Conservation (phyloP, 2,329 filamentous ascomycete genomes). For the Aaosphaeria arxii region DNA sequence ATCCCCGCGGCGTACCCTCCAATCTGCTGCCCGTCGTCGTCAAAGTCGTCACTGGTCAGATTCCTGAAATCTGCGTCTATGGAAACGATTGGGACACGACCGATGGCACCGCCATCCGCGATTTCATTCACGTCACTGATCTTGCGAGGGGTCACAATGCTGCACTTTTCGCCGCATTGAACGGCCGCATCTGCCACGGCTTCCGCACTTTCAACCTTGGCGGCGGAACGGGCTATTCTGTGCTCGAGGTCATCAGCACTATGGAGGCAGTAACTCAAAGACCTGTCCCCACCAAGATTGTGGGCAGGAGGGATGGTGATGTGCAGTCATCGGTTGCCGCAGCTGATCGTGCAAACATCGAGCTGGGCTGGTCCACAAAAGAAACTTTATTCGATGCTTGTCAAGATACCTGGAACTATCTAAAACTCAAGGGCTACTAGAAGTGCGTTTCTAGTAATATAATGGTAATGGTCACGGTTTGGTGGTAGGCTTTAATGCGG, state of each 20-base stretch:
- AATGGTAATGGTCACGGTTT: too few species aligned
- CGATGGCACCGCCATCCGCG: constrained; percentile 61
- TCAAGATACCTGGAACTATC: not conserved
- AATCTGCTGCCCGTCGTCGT: constrained; percentile 62
- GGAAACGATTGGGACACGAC: constrained; percentile 60
- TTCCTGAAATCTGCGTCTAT: constrained; percentile 53
- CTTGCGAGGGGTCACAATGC: constrained; percentile 60
- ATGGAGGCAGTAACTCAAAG: constrained; percentile 25
- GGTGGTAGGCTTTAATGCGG: too few species aligned
- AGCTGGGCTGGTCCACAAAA: constrained; percentile 25
- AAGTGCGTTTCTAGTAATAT: too few species aligned
- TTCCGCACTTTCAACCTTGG: constrained; percentile 35
- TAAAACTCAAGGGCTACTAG: not conserved
- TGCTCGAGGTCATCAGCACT: constrained; percentile 27
- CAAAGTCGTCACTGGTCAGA: constrained; percentile 54
- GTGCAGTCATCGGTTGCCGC: constrained; percentile 28
- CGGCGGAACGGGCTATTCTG: constrained; percentile 29
- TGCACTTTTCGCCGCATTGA: constrained; percentile 40
- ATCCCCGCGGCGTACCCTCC: constrained; percentile 56
- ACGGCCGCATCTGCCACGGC: constrained; percentile 9
- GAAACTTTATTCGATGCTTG: not conserved
- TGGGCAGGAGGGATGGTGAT: constrained; percentile 26
- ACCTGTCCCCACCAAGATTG: constrained; percentile 17
- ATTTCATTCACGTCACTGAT: constrained; percentile 64
- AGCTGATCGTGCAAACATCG: constrained; percentile 17